phyloP scores from a whole-genome alignment of 192 early-diverging fungal genomes.

The Coemansia javaensis region DNA sequence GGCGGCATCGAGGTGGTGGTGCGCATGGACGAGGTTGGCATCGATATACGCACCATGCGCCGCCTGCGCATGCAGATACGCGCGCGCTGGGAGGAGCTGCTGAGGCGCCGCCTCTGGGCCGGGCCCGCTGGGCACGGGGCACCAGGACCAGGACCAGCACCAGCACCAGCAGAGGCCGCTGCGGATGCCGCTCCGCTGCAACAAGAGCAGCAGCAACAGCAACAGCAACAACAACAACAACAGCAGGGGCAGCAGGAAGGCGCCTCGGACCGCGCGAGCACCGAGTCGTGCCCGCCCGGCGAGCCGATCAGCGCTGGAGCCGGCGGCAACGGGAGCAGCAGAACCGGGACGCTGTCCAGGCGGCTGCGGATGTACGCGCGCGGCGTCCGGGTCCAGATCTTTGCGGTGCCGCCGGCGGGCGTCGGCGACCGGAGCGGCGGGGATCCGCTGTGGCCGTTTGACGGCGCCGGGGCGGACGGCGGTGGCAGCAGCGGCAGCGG shows the following conservation, averaged over 20 bases:
- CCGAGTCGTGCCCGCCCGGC: constrained; percentile 8
- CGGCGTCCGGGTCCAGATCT: constrained; percentile 37
- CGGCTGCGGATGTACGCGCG: constrained; percentile 44
- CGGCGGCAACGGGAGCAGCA: neutral
- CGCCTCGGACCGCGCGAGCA: constrained; percentile 11
- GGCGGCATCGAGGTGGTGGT: constrained; percentile 21
- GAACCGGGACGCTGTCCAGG: constrained; percentile 21
- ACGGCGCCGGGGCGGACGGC: too few relatives aligned
- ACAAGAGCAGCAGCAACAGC: neutral
- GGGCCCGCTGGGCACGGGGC: neutral
- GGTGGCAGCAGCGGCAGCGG: too few relatives aligned
- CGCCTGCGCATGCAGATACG: constrained; percentile 25
- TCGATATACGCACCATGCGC: constrained; percentile 48
- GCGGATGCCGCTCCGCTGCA: neutral
- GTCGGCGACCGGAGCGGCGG: neutral
- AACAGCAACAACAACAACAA: neutral
- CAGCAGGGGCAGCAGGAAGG: neutral
- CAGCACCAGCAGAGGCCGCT: neutral
- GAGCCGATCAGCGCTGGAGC: neutral
- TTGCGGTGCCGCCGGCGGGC: constrained; percentile 4
- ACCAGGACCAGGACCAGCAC: neutral
- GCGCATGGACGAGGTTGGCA: constrained; percentile 31
- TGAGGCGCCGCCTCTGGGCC: neutral
- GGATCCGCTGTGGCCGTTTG: constrained; percentile 22
- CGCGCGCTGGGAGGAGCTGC: constrained; percentile 9